A percentile compares a stretch with the other conserved stretches of the same genome.
Conservation (phyloP, 2,329 filamentous ascomycete species). For the Fusarium guadeloupense region DNA sequence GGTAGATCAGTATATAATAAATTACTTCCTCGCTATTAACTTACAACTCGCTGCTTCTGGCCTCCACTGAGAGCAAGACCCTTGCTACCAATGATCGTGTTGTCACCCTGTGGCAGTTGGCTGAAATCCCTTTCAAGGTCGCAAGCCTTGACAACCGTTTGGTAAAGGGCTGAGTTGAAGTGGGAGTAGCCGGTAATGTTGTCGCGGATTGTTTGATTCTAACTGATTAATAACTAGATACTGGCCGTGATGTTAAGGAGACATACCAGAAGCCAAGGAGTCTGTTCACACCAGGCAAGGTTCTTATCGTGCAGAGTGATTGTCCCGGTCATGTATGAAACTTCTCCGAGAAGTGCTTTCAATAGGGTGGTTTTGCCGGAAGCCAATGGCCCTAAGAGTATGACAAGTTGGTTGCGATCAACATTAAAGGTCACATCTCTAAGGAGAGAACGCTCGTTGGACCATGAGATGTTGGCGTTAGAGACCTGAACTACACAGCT, state of each 20-base stretch:
- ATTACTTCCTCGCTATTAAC: neutral
- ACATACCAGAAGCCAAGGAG: conserved; percentile 47
- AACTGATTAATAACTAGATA: neutral
- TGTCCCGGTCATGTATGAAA: conserved; percentile 32
- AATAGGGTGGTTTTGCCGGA: conserved; percentile 57
- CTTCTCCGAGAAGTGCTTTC: conserved; percentile 51
- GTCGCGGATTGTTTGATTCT: conserved; percentile 48
- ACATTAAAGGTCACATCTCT: conserved; percentile 48
- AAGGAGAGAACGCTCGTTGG: conserved; percentile 42
- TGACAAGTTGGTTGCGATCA: conserved; percentile 45
- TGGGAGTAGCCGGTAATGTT: conserved; percentile 48
- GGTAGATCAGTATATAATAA: neutral
- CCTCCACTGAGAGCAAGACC: conserved; percentile 58
- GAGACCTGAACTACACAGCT: conserved; percentile 19
- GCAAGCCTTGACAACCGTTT: conserved; percentile 40
- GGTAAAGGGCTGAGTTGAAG: conserved; percentile 42
- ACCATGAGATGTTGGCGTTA: conserved; percentile 50
- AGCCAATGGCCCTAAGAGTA: conserved; percentile 55
- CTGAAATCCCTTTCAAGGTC: conserved; percentile 48
- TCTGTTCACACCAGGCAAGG: conserved; percentile 48
- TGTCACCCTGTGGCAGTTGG: conserved; percentile 49
- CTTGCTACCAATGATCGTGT: conserved; percentile 55
- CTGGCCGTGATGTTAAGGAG: fast-evolving
- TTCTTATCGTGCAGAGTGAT: conserved; percentile 19
- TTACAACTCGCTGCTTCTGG: conserved; percentile 55